These are phyloP conservation scores for Jatropha curcas DNA, from an alignment of 345 rosid species.

Conservation along the genomic window DNA sequence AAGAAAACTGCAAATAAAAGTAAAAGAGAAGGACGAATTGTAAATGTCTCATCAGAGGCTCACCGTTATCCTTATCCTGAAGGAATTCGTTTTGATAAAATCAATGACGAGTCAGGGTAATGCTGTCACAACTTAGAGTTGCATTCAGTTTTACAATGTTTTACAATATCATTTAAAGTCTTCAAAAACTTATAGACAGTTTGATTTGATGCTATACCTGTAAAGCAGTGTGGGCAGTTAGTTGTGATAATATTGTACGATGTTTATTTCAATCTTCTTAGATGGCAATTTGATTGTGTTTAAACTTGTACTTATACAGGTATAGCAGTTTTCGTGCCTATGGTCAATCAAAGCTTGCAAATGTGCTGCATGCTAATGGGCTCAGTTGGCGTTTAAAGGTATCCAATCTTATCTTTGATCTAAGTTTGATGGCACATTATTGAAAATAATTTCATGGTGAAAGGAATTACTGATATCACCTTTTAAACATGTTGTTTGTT, in stretches of 20 bases:
- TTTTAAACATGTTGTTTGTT: not conserved
- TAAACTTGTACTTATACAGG: constrained; percentile 30
- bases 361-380: constrained; percentile 87
- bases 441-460: not conserved
- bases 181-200: no score
- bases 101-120: constrained; percentile 35
- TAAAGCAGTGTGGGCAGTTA: not conserved
- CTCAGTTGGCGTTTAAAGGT: constrained; percentile 73
- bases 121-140: not conserved
- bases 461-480: not conserved
- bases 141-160: not conserved
- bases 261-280: not conserved
- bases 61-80: constrained; percentile 39
- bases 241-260: not conserved
- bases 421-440: not conserved
- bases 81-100: constrained; percentile 47
- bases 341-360: constrained; percentile 72
- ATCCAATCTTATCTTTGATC: not conserved
- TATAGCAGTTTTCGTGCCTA: constrained; percentile 46
- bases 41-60: constrained; percentile 43
- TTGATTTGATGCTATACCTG: no score
- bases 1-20: constrained; percentile 40
- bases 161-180: no score
- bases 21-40: constrained; percentile 47
- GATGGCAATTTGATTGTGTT: not conserved